Evolutionary conservation across 176 grass and related monocot genomes (phyloP), one percentile per base, ranked within the genome.

Genomic region (Juncus inflexus): DNA sequence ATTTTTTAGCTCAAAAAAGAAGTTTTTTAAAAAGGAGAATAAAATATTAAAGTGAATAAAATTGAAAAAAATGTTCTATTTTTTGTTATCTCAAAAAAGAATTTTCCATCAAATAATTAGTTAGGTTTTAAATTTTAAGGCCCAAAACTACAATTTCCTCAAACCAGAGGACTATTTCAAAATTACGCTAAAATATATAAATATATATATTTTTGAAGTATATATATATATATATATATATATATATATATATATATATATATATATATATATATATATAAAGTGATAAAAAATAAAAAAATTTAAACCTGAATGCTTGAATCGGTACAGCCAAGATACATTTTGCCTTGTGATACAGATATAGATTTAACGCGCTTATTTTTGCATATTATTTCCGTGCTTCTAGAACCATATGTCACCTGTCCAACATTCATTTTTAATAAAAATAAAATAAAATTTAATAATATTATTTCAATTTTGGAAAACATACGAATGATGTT

Each of bases 321-420:
- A 80, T 92, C 88, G 42, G 76, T 58, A 76, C 94, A 99, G 13
- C 94, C 89, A 74, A 91, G 84, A 69, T 92, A 99, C 75, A 76
- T 67, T 90, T 92, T 99, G 5, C 89, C 94, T 50, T 89, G 80
- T 59, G 62, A 73, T 65, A 83, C 53, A 77, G 80, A 77, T 82
- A 99, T 53, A 57, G 81, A 86, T 80, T 90, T 92, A 38, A 84
- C 60, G 64, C 82, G 86, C 49, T 92, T 99, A 60, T 78, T 84
- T 81, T 91, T 92, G 74, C 84, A 99, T 61, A 92, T 81, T 63
- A 69, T 73, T 52, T 90, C 77, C 37, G 58, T 90, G 65, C 75
- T 92, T 84, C 89, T 86, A 75, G 89, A 86, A 62, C 75, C 69
- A 58, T 76, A 82, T 60, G 78, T 90, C 52, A 99, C 84, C 94